phyloP scores from a whole-genome alignment of 2,329 filamentous ascomycete genomes.

The Plectosphaerella sp. region DNA sequence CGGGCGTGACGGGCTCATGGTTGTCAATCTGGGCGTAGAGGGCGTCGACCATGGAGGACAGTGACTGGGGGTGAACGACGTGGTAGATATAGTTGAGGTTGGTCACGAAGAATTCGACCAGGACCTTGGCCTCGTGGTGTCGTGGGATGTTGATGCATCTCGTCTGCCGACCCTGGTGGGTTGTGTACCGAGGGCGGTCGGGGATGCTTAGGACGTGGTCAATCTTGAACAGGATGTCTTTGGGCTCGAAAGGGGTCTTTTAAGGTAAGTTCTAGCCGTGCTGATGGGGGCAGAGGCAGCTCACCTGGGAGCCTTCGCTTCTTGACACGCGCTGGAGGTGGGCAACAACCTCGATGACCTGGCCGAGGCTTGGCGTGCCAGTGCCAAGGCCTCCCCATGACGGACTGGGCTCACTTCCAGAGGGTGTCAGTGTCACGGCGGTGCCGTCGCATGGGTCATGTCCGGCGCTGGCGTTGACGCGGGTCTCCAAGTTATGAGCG shows the following conservation, averaged over 20 bases:
- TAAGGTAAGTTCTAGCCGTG: too few relatives aligned
- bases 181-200: constrained; percentile 4
- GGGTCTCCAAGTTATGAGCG: neutral
- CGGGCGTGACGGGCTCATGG: constrained; percentile 13
- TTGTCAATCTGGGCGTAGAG: constrained; percentile 19
- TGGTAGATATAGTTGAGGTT: constrained; percentile 28
- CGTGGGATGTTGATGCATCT: constrained; percentile 27
- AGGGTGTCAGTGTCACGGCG: too few relatives aligned
- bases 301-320: neutral
- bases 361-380: neutral
- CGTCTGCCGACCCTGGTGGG: constrained; percentile 5
- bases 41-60: constrained; percentile 19
- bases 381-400: neutral
- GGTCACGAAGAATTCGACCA: constrained; percentile 25
- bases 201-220: constrained; percentile 9
- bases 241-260: too few relatives aligned
- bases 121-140: constrained; percentile 22
- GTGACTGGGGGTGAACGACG: constrained; percentile 23
- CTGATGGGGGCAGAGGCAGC: neutral
- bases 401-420: neutral
- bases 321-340: constrained; percentile 1
- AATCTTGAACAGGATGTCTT: constrained; percentile 6
- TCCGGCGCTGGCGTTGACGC: neutral
- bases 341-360: neutral
- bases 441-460: neutral